Base-by-base conservation (phyloP, 2,329 filamentous ascomycete species). In the Claviceps digitariae region DNA sequence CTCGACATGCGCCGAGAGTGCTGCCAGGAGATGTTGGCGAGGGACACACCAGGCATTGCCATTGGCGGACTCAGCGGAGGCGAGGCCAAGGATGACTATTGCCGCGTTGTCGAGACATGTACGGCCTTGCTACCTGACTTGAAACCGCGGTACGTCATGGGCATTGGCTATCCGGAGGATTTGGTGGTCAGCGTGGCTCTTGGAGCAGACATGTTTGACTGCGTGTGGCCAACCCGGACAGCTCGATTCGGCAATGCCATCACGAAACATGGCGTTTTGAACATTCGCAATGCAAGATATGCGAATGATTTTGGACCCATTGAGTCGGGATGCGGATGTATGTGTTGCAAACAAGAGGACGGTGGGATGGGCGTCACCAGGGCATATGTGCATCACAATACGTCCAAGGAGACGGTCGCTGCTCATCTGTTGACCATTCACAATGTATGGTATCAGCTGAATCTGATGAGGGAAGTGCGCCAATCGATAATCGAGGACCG, bases 121-220 rank as follows among this genome's bases (percentile, higher is more conserved):
- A 97, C 93, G 1, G 79, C 75, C 34, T 69, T 95, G 55, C 75
- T 98, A 20, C 94, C 94, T 0, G 85, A 91, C 54, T 74, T 87
- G 57, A 98, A 98, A 70, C 93, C 93, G n/a, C 80, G 93, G 66
- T 98, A 98, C 70, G 91, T 98, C 54, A 98, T 98, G 94, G 93
- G 93, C 20, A 93, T 98, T 60, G 90, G 93, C 13, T 98, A 96
- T 67, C 93, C 93, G 1, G 93, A 97, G 71, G 93, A 98, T 64
- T 75, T 98, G 53, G 81, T 98, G 2, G 90, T 98, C 41, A 94
- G 89, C 52, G 84, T 96, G 4, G 93, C 93, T 1, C 77, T 98
- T 0, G 93, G 93, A 3, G 93, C 93, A 49, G 93, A 98, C 70
- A 98, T 98, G 93, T 98, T 98, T 66, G 93, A 98, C 70, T 98